These are phyloP conservation scores for Rhamnella rubrinervis DNA, from an alignment of 331 rosid species.

Conservation along the genomic window DNA sequence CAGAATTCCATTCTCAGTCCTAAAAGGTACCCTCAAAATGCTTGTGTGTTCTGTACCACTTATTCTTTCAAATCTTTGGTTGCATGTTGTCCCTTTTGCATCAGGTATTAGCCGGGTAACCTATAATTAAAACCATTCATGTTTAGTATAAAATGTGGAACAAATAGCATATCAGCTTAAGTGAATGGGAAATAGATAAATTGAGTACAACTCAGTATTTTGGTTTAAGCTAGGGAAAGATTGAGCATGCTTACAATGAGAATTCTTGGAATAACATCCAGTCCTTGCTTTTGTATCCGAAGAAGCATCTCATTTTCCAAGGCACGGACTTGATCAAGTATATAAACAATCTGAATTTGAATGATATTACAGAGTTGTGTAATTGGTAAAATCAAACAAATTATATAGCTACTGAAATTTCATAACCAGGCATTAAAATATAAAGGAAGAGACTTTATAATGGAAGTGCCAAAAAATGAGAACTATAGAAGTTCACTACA, in stretches of 20 bases:
- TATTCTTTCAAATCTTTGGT: slow-evolving; percentile 28
- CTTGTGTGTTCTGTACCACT: slow-evolving; percentile 28
- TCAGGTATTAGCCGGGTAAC: slow-evolving; percentile 30
- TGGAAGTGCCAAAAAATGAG: too few species aligned
- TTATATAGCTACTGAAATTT: not conserved
- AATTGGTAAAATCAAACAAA: not conserved
- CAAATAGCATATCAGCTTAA: not conserved
- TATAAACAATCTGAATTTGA: slow-evolving; percentile 27
- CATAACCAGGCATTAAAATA: too few species aligned
- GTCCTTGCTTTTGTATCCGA: slow-evolving; percentile 31
- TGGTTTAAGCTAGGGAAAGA: not conserved
- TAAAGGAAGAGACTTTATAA: too few species aligned
- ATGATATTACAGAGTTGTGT: not conserved
- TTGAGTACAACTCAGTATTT: not conserved
- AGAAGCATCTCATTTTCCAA: slow-evolving; percentile 34
- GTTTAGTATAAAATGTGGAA: not conserved
- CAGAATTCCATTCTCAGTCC: slow-evolving; percentile 27
- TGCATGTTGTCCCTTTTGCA: slow-evolving; percentile 32
- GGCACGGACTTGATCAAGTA: slow-evolving; percentile 38
- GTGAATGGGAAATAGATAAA: not conserved
- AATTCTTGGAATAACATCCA: slow-evolving; percentile 26
- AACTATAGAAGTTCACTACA: not conserved
- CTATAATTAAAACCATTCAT: slow-evolving; percentile 7
- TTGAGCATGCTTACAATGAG: slow-evolving; percentile 18
- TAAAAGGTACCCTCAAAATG: slow-evolving; percentile 31